These are phyloP conservation scores for Fraxinus paxiana DNA, from an alignment of 305 asterid species.

Conservation along the genomic window DNA sequence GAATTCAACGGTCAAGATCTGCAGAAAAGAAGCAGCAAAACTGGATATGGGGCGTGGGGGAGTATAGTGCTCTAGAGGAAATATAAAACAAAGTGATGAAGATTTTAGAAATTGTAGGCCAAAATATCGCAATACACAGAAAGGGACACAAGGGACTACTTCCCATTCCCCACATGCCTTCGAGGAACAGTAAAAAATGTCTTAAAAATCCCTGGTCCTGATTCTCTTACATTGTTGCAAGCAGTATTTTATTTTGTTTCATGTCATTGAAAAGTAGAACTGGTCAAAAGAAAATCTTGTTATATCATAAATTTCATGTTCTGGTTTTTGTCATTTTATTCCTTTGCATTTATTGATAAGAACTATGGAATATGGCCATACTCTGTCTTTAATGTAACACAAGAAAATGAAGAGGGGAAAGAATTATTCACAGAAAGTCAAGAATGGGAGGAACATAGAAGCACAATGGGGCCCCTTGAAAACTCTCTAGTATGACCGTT, in stretches of 20 bases:
- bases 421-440: neutral
- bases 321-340: neutral
- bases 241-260: neutral
- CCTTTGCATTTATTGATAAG: neutral
- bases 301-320: neutral
- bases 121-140: neutral
- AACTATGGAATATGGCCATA: neutral
- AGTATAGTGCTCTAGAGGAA: neutral
- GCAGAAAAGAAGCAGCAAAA: neutral
- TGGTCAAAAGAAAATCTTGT: neutral
- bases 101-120: neutral
- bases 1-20: slow-evolving; percentile 1
- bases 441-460: neutral
- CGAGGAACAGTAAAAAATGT: neutral
- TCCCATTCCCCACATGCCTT: slow-evolving; percentile 17
- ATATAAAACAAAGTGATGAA: neutral
- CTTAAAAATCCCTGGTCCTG: neutral
- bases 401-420: neutral
- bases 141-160: neutral
- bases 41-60: neutral
- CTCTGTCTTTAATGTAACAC: neutral
- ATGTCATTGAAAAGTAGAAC: neutral
- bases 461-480: neutral
- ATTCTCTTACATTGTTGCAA: neutral
- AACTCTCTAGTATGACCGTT: neutral